Evolutionary conservation across 352 stramenopile genomes (phyloP), one percentile per base, ranked within the genome.

Genomic region (Globisporangium nagaii): DNA sequence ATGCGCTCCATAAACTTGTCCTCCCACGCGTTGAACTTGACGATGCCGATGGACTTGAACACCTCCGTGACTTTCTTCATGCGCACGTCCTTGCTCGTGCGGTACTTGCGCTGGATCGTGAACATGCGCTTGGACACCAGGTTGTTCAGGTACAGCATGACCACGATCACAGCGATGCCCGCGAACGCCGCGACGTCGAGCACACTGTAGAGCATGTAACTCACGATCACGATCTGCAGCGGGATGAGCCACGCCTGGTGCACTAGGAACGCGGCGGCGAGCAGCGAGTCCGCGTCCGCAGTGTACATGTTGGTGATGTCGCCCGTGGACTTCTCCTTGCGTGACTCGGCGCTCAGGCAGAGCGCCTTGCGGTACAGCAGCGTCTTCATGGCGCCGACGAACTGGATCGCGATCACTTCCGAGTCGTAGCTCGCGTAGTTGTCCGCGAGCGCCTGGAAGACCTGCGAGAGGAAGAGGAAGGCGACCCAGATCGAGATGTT

Each of bases 1-100:
- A 86, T 84, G 13, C 89, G 76, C 34, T 82, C 79, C n/a, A 68
- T 68, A 65, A 98, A 92, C 9, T 83, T 80, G 32, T 74, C 49
- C 54, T 98, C 91, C 88, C 86, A 97, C 1, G 85, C 85, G 70
- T 97, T 96, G 41, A 96, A 89, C 68, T 98, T 98, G 72, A 98
- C 84, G 49, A 97, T 91, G 27, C 79, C 75, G 56, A 97, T 96
- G 11, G 71, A 70, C 36, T 67, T 83, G 52, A 88, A 78, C 1
- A 69, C 73, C 28, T 88, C 74, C 24, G 70, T 73, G 3, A 88
- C 55, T 39, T 51, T 48, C 44, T 51, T 51, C 44, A 51, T 51
- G 44, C 27, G 44, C 27, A 39, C 44, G 25, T 51, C 44, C 30
- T 51, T 51, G 27, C 44, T 51, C 11, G 4, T 51, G 10, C 44